Base-by-base conservation (phyloP, 2,329 filamentous ascomycete genomes). In the Colletotrichum tamarilloi region DNA sequence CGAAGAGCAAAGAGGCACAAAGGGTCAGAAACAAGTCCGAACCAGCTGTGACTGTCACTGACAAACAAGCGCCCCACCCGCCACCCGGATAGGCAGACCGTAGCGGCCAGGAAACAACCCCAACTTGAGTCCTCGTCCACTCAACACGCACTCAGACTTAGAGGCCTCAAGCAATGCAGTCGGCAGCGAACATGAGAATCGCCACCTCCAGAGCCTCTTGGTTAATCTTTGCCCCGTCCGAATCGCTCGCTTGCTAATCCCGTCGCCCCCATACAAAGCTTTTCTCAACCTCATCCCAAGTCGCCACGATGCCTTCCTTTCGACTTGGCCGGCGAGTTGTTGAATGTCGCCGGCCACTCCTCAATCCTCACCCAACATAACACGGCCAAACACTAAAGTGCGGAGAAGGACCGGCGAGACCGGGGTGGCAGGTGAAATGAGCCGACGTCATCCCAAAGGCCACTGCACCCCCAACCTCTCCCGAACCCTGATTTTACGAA, bases 1-100 rank as follows among this genome's bases (percentile, higher is more conserved):
- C 38, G 19, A 49, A 49, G 42, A 49, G 42, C 42, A 49, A 49
- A 22, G 30, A 32, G 30, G 30, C 30, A 32, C 30, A 32, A 4
- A n/a, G 42, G 42, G 42, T 49, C 42, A 49, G 42, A 49, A 22
- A 49, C 42, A 64, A 49, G 35, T 32, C 59, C 59, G 46, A 52
- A 26, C 42, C 69, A 28, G 16, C 30, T 30, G 38, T 16, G n/a
- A 55, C 65, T 62, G 12, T 52, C 49, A 72, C 32, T 46, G 65
- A 72, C 69, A 69, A 69, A 38, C 49, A 69, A 32, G 38, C 69
- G 69, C 69, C 66, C 69, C 69, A 69, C 66, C 59, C 69, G 32
- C 58, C 59, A 72, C 66, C 67, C 46, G 28, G 62, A 60, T 57
- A 19, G 16, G 38, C 38, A 42, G 38, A 42, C 38, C 38, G 38